Base-by-base conservation (phyloP, 1,284 basidiomycete species). In the Cutaneotrichosporon sp. region DNA sequence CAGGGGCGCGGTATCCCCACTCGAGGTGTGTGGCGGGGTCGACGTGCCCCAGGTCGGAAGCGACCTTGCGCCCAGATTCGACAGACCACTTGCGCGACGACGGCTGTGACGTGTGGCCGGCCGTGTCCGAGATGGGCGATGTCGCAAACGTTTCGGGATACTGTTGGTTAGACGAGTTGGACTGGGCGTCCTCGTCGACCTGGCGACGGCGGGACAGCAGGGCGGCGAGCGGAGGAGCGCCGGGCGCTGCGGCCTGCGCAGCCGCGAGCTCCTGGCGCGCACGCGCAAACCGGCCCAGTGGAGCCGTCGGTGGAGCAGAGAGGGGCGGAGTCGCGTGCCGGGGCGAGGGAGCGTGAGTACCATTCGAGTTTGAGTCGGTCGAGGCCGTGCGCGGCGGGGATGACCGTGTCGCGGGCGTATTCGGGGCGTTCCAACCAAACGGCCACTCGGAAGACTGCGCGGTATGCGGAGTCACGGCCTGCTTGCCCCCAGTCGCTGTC, bases 261-360 rank as follows among this genome's bases (percentile, higher is more conserved):
- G 54, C 57, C 3, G 57, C 57, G 9, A 53, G 42, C 34, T 59
- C 66, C 46, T 66, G 60, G 12, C 64, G 60, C 9, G 67, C 63
- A 46, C 65, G 67, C 12, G 65, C 60, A 43, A 69, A 69, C 14
- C 67, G 59, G 4, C 67, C 67, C 3, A 64, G 54, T 13, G 48
- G 37, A 10, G 39, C 39, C 2, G 51, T 44, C 40, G 38, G 42
- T 51, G 37, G 49, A 26, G 43, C 50, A 33, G 21, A 54, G 30
- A 34, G 46, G 17, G 14, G 53, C 13, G 44, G 46, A 21, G 51
- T 51, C 41, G 46, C 18, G 12, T 45, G 38, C 17, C 38, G 37
- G 7, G 56, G 53, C 12, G 56, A 58, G 9, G 52, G 43, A 4
- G 51, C 48, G 15, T 51, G 52, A 26, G 50, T 46, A n/a, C n/a